A percentile compares a stretch with the other conserved stretches of the same genome.
These are phyloP conservation scores for Priceomyces haplophilus DNA, from an alignment of 805 yeast species.

Conservation along the genomic window DNA sequence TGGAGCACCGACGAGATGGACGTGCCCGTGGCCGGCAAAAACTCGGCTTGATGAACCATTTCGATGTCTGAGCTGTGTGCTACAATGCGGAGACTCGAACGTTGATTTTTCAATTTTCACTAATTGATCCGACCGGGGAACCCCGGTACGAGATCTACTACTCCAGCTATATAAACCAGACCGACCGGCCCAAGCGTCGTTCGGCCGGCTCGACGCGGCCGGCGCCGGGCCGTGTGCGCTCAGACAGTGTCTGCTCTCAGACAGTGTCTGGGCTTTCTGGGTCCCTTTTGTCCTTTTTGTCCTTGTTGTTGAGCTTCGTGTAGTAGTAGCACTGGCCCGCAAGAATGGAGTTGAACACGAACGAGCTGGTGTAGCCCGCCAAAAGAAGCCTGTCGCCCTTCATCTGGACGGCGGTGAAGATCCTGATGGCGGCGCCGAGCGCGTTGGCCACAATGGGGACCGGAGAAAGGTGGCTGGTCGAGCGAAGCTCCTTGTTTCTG, in stretches of 20 bases:
- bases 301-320: conserved; percentile 6
- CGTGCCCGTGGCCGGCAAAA: conserved; percentile 54
- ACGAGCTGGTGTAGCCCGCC: conserved; percentile 37
- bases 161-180: no score
- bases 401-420: conserved; percentile 37
- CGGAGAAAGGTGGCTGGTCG: conserved; percentile 36
- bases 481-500: conserved; percentile 30
- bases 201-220: no score
- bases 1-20: conserved; percentile 74
- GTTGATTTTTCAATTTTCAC: no score
- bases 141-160: no score
- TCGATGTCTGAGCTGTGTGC: not conserved
- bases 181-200: no score
- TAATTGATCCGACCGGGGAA: no score
- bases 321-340: conserved; percentile 35
- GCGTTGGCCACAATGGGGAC: conserved; percentile 41
- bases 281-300: conserved; percentile 1
- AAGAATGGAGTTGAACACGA: conserved; percentile 31
- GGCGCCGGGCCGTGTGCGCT: no score
- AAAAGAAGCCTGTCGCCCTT: conserved; percentile 30
- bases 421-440: conserved; percentile 37
- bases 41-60: conserved; percentile 74
- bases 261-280: not conserved
- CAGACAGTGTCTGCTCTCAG: no score
- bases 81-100: no score